A percentile compares a stretch with the other conserved stretches of the same genome.
Conservation (phyloP, 305 asterid genomes). For the Solanum hybrid region DNA sequence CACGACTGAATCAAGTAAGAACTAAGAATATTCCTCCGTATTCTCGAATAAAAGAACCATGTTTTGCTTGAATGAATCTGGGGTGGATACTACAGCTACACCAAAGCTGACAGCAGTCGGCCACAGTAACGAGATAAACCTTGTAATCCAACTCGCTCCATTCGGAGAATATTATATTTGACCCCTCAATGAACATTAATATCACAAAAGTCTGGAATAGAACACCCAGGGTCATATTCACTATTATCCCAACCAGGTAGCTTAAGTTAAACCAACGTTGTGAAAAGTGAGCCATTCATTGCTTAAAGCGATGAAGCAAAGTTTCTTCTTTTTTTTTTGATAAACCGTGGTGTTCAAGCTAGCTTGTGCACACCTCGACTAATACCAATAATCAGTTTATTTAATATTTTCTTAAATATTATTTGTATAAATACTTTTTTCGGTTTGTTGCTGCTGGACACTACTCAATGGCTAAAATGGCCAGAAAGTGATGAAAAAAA, state of each 20-base stretch:
- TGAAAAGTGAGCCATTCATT: background rate
- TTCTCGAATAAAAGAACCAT: background rate
- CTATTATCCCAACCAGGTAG: background rate
- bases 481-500: background rate
- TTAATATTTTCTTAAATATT: background rate
- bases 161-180: background rate
- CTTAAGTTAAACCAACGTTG: background rate
- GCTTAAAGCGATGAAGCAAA: background rate
- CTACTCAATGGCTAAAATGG: background rate
- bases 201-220: background rate
- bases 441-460: background rate
- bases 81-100: background rate
- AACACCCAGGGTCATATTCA: background rate
- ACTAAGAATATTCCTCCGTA: background rate
- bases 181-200: background rate
- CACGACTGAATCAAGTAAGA: background rate
- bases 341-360: background rate
- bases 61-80: background rate
- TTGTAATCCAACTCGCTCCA: background rate
- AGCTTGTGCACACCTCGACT: background rate
- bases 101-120: background rate
- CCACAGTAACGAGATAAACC: background rate
- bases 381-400: background rate
- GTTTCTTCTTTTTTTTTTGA: background rate
- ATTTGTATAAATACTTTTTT: background rate